These are phyloP conservation scores for Tricholoma hemisulphureum DNA, from an alignment of 768 basidiomycete species.

Conservation along the genomic window DNA sequence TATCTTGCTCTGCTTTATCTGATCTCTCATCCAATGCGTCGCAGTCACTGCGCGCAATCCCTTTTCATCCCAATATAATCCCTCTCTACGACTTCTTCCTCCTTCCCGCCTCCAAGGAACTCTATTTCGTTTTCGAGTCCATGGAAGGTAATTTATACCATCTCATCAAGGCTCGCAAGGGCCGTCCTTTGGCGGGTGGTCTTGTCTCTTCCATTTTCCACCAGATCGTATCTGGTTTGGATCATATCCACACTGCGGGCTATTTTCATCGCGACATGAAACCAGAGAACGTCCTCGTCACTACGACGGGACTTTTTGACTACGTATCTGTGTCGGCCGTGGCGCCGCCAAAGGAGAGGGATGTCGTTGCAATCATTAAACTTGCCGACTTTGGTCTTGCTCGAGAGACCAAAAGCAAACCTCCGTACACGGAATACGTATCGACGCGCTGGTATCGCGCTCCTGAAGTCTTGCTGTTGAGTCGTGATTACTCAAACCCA, in stretches of 20 bases:
- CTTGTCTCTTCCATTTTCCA: slow-evolving; percentile 93
- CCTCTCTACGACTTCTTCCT: slow-evolving; percentile 99
- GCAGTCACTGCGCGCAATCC: slow-evolving; percentile 91
- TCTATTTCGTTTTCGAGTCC: slow-evolving; percentile 99
- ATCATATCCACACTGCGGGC: slow-evolving; percentile 89
- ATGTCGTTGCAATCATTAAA: slow-evolving; percentile 96
- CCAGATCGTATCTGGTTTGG: slow-evolving; percentile 85
- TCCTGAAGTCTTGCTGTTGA: slow-evolving; percentile 90
- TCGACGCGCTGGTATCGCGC: slow-evolving; percentile 99
- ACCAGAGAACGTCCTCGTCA: slow-evolving; percentile 97
- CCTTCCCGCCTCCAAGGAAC: slow-evolving; percentile 90
- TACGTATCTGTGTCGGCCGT: slow-evolving; percentile 80
- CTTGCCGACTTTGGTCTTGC: slow-evolving; percentile 98
- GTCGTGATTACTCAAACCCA: slow-evolving; percentile 91
- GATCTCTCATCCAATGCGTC: slow-evolving; percentile 16
- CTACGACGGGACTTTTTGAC: slow-evolving; percentile 92
- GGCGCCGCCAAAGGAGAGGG: slow-evolving; percentile 74
- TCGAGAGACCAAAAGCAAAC: slow-evolving; percentile 79
- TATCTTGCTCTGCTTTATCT: neutral
- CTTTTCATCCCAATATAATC: slow-evolving; percentile 95
- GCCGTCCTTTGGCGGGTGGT: slow-evolving; percentile 93
- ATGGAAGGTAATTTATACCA: slow-evolving; percentile 99
- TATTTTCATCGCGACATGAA: slow-evolving; percentile 99
- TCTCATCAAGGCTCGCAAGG: slow-evolving; percentile 95
- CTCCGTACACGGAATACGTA: slow-evolving; percentile 98